These are phyloP conservation scores for Saturnispora hagleri DNA, from an alignment of 805 yeast genomes.

Conservation along the genomic window DNA sequence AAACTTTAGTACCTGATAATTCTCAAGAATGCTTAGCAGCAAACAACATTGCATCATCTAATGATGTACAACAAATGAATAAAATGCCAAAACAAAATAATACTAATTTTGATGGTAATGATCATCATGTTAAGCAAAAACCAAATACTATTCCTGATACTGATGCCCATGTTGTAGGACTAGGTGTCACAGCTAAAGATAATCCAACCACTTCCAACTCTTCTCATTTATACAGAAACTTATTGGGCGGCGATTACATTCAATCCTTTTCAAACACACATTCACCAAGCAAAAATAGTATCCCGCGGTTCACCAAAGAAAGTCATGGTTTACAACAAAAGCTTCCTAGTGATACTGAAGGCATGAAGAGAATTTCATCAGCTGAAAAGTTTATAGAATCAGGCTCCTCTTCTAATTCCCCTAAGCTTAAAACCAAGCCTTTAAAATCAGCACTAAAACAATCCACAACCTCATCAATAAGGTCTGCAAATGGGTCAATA, in stretches of 20 bases:
- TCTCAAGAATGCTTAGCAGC: neutral
- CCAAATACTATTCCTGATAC: neutral
- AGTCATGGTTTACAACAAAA: neutral
- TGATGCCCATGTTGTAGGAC: neutral
- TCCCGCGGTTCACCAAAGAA: conserved; percentile 4
- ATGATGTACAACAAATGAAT: neutral
- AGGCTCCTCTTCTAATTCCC: neutral
- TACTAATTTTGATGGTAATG: neutral
- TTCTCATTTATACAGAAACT: conserved; percentile 11
- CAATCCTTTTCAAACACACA: neutral
- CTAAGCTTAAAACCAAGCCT: neutral
- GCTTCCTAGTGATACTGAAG: neutral
- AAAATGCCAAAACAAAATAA: neutral
- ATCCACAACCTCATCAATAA: neutral
- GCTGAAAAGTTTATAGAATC: neutral
- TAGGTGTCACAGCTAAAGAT: neutral
- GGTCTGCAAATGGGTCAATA: neutral
- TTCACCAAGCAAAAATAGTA: conserved; percentile 8
- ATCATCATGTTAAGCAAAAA: neutral
- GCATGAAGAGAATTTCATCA: neutral
- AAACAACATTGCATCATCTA: neutral
- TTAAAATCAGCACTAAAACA: conserved; percentile 3
- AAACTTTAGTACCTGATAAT: neutral
- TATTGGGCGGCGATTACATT: neutral
- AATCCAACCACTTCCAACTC: neutral